These are phyloP conservation scores for Penicillium antarcticum DNA, from an alignment of 495 filamentous ascomycete genomes.

Conservation along the genomic window DNA sequence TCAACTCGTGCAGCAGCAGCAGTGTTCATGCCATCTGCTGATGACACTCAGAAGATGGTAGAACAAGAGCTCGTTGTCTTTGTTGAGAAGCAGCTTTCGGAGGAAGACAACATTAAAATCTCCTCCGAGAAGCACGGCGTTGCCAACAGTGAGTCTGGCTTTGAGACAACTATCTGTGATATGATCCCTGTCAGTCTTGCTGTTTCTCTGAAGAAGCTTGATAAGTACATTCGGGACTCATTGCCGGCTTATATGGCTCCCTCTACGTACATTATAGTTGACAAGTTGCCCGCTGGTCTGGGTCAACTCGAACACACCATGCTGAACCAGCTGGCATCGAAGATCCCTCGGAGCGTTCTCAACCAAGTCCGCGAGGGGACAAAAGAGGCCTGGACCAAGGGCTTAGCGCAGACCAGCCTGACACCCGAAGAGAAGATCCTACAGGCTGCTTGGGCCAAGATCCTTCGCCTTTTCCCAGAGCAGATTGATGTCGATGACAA, in stretches of 20 bases:
- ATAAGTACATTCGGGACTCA: constrained; percentile 35
- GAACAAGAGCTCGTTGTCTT: constrained; percentile 26
- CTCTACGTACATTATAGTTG: constrained; percentile 31
- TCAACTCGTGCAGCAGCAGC: constrained; percentile 22
- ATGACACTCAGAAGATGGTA: constrained; percentile 1
- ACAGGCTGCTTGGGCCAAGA: constrained; percentile 41
- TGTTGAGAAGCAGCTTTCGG: constrained; percentile 20
- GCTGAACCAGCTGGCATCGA: constrained; percentile 25
- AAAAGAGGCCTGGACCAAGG: constrained; percentile 21
- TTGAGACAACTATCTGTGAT: constrained; percentile 12
- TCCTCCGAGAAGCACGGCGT: constrained; percentile 19
- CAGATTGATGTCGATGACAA: constrained; percentile 43
- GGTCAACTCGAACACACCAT: constrained; percentile 22
- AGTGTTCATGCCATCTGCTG: constrained; percentile 15
- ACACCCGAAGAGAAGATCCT: constrained; percentile 37
- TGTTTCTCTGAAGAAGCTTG: constrained; percentile 26
- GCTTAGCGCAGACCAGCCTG: constrained; percentile 16
- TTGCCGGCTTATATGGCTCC: constrained; percentile 42
- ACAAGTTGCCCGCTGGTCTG: constrained; percentile 20
- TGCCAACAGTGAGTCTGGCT: not conserved
- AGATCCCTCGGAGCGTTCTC: constrained; percentile 18
- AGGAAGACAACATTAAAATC: constrained; percentile 21
- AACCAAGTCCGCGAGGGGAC: constrained; percentile 19
- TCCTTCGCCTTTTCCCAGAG: constrained; percentile 33
- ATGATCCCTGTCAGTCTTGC: constrained; percentile 20